A percentile compares a stretch with the other conserved stretches of the same genome.
Conservation (phyloP, 345 rosid species). For the Lepidium didymum region DNA sequence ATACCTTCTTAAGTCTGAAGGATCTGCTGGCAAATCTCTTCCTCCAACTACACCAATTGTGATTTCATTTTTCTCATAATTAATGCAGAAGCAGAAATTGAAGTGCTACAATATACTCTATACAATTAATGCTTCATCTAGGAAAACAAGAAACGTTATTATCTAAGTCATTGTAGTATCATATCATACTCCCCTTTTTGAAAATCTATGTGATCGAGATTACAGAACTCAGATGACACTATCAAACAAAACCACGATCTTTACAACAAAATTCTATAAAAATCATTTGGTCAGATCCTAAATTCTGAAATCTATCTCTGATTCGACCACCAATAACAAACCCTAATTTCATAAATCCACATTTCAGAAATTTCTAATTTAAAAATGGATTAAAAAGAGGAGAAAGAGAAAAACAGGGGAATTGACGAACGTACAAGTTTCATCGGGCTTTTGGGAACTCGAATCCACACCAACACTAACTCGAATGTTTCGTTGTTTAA, state of each 20-base stretch:
- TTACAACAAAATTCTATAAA: not conserved
- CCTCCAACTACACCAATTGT: slow-evolving; percentile 62
- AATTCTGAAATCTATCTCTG: not conserved
- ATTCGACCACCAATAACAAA: not conserved
- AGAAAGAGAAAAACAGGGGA: not conserved
- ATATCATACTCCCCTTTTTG: too few relatives aligned
- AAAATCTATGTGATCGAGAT: too few relatives aligned
- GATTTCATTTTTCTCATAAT: not conserved
- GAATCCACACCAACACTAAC: slow-evolving; percentile 30
- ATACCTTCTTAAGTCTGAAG: slow-evolving; percentile 63
- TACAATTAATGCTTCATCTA: not conserved
- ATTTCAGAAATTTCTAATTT: not conserved
- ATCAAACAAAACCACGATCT: not conserved
- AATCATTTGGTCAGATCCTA: not conserved
- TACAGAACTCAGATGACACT: not conserved
- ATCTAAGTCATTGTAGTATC: not conserved
- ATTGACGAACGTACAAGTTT: slow-evolving; percentile 43
- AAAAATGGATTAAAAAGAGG: not conserved
- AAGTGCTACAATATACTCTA: not conserved
- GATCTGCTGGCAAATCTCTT: slow-evolving; percentile 62
- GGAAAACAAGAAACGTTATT: not conserved
- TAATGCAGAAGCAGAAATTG: not conserved
- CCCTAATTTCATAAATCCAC: not conserved
- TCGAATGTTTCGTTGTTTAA: slow-evolving; percentile 44
- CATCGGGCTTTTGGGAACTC: slow-evolving; percentile 48